Conservation (phyloP, 495 filamentous ascomycete genomes). For the Penicillium samsonianum region DNA sequence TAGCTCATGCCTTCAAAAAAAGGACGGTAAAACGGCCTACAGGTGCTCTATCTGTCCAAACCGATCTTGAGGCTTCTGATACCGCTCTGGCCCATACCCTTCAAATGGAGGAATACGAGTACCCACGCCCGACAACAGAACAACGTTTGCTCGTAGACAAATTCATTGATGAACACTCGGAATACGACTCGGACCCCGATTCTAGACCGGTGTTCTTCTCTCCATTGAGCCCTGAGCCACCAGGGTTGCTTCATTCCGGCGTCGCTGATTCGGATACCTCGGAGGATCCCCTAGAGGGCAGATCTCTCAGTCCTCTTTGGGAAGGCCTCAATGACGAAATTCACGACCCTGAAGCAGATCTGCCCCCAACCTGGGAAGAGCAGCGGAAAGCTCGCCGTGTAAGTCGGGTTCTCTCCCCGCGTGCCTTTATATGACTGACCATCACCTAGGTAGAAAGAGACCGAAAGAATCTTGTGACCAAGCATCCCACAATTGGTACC, state of each 20-base stretch:
- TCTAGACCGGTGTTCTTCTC: not conserved
- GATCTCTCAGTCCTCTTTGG: not conserved
- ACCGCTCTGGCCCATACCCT: conserved; percentile 58
- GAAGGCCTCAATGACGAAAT: conserved; percentile 22
- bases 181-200: not conserved
- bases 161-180: not conserved
- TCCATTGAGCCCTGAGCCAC: not conserved
- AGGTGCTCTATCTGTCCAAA: not conserved
- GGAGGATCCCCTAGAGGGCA: not conserved
- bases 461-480: conserved; percentile 64
- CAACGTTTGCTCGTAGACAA: not conserved
- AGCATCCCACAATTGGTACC: conserved; percentile 74
- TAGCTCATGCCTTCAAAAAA: conserved; percentile 59
- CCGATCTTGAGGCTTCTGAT: conserved; percentile 46
- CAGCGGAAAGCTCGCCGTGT: conserved; percentile 32
- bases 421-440: conserved; percentile 9
- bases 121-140: conserved; percentile 31
- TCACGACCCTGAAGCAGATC: conserved; percentile 12
- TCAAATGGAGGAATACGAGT: conserved; percentile 63
- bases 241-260: not conserved
- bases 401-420: conserved; percentile 19
- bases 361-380: conserved; percentile 19
- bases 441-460: conserved; percentile 44
- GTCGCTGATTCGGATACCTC: not conserved
- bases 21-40: not conserved